A percentile compares a stretch with the other conserved stretches of the same genome.
Conservation (phyloP, 257 asterid species). For the Nicotiana undulata region DNA sequence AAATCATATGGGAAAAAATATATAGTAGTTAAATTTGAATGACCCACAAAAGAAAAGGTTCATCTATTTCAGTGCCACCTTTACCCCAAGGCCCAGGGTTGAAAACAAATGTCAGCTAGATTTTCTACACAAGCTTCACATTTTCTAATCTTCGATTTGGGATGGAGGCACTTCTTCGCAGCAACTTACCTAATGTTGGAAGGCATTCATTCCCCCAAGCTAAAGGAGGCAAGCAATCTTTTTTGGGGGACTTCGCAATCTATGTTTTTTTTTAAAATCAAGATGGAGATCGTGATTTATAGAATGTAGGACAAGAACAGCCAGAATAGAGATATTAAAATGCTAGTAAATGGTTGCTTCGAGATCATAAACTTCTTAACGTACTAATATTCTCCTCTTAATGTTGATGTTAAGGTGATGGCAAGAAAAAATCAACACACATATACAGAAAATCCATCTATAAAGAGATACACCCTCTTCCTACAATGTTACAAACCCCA, state of each 20-base stretch:
- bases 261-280: too few relatives aligned
- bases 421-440: neutral
- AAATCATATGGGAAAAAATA: neutral
- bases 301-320: neutral
- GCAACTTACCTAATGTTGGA: neutral
- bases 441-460: neutral
- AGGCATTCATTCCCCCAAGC: neutral
- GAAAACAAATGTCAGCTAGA: neutral
- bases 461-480: neutral
- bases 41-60: neutral
- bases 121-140: neutral
- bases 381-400: neutral
- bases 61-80: neutral
- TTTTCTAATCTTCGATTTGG: neutral
- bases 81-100: neutral
- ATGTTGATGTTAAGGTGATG: neutral
- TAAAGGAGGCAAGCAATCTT: neutral
- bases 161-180: neutral
- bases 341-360: neutral
- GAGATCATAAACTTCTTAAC: neutral
- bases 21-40: neutral
- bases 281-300: neutral
- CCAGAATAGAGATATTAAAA: neutral
- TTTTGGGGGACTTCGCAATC: neutral
- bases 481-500: neutral